Percentiles rank a stretch among this genome's conserved stretches.
phyloP scores from a whole-genome alignment of 345 rosid species.

The Geranium brycei region DNA sequence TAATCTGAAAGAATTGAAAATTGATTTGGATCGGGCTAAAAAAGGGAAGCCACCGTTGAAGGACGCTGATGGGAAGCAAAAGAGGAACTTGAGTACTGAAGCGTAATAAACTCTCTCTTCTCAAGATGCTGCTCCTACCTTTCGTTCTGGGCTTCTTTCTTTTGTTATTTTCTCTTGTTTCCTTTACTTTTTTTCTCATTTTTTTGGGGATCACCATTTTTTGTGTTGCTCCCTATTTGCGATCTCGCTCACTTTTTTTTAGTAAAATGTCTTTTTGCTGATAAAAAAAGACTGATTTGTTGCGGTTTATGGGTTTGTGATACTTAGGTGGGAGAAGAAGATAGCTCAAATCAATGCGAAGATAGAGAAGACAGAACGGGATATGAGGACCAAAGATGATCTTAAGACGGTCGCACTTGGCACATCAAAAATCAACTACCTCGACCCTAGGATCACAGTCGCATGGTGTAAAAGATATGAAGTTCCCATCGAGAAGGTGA shows the following conservation, averaged over 20 bases:
- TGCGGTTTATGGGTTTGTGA: background rate
- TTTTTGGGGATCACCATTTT: no score
- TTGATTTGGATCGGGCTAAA: conserved; percentile 68
- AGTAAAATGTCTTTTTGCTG: no score
- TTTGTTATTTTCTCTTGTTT: no score
- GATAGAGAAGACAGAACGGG: conserved; percentile 70
- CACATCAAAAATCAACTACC: conserved; percentile 88
- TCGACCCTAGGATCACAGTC: conserved; percentile 93
- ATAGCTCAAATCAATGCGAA: conserved; percentile 41
- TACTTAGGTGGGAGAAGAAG: conserved; percentile 61
- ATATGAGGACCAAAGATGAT: conserved; percentile 69
- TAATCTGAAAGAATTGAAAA: conserved; percentile 46
- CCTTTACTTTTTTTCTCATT: no score
- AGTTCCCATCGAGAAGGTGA: conserved; percentile 96
- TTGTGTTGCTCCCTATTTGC: no score
- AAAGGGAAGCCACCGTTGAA: conserved; percentile 78
- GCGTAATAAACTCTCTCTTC: conserved; percentile 37
- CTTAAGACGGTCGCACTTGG: conserved; percentile 89
- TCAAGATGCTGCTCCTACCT: no score
- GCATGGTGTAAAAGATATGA: conserved; percentile 99
- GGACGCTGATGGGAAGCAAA: conserved; percentile 78
- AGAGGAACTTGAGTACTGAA: conserved; percentile 57
- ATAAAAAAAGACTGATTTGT: no score
- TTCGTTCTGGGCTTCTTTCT: no score
- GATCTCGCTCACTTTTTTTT: no score